phyloP scores from a whole-genome alignment of 257 asterid genomes.

The Ophiorrhiza pumila region DNA sequence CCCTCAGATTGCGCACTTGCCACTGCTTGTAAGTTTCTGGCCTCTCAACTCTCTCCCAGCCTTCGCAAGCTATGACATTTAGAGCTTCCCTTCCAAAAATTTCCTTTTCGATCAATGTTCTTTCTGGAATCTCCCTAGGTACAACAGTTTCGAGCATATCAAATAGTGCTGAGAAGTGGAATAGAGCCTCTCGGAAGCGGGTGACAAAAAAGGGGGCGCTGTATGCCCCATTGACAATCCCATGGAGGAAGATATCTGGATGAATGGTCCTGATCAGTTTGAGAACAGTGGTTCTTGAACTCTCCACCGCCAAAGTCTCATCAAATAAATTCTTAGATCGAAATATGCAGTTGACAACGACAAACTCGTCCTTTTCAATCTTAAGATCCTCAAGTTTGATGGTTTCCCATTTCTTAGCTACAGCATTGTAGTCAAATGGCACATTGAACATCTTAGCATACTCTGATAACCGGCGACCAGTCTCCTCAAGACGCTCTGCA shows the following conservation, averaged over 20 bases:
- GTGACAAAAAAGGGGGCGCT: slow-evolving; percentile 27
- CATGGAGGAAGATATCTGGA: slow-evolving; percentile 24
- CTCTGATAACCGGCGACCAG: slow-evolving; percentile 23
- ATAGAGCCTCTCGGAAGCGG: slow-evolving; percentile 27
- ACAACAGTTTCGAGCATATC: slow-evolving; percentile 26
- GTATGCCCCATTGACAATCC: slow-evolving; percentile 23
- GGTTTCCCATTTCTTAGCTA: slow-evolving; percentile 24
- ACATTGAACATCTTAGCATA: slow-evolving; percentile 21
- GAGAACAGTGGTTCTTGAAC: slow-evolving; percentile 20
- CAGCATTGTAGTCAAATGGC: slow-evolving; percentile 23
- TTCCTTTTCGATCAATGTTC: slow-evolving; percentile 19
- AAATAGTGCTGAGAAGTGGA: slow-evolving; percentile 26
- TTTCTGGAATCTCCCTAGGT: slow-evolving; percentile 22
- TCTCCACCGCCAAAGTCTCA: slow-evolving; percentile 19
- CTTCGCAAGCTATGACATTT: slow-evolving; percentile 28
- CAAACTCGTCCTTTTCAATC: slow-evolving; percentile 20
- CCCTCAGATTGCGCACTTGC: slow-evolving; percentile 23
- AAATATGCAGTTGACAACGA: slow-evolving; percentile 19
- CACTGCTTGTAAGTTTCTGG: slow-evolving; percentile 32
- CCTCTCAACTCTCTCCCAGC: slow-evolving; percentile 29
- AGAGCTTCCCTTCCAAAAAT: slow-evolving; percentile 26
- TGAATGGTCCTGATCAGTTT: slow-evolving; percentile 15
- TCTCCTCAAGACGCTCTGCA: slow-evolving; percentile 20
- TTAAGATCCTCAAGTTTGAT: slow-evolving; percentile 18
- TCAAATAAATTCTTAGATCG: slow-evolving; percentile 17